A percentile compares a stretch with the other conserved stretches of the same genome.
phyloP scores from a whole-genome alignment of 176 grass and related monocot genomes.

The Zea mays region DNA sequence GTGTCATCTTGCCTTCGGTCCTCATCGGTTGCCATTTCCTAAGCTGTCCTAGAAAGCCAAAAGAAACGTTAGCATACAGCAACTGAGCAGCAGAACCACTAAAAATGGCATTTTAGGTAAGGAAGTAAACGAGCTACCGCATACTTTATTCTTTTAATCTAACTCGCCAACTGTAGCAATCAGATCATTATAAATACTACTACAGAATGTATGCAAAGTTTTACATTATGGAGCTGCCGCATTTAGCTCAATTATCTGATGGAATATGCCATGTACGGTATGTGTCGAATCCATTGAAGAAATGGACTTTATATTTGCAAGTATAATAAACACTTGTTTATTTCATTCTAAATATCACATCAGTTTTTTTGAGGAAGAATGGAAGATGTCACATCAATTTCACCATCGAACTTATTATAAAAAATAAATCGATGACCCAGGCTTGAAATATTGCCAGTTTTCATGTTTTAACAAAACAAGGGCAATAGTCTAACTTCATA shows the following conservation, averaged over 20 bases:
- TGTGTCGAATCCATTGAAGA: not conserved
- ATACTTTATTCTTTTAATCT: not conserved
- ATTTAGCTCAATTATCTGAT: conserved; percentile 24
- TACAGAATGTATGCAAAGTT: not conserved
- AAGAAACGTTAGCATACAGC: conserved; percentile 2
- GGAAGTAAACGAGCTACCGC: not conserved
- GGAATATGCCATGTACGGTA: conserved; percentile 4
- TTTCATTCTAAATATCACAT: not conserved
- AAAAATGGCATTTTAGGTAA: not conserved
- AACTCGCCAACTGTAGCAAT: not conserved
- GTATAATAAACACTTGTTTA: not conserved
- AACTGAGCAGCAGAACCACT: not conserved
- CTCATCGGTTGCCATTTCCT: conserved; percentile 27
- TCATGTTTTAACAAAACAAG: conserved; percentile 9
- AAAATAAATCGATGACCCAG: not conserved
- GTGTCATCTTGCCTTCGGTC: conserved; percentile 27
- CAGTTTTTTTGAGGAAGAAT: not conserved
- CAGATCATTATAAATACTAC: not conserved
- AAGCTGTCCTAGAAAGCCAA: conserved; percentile 28
- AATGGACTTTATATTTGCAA: not conserved
- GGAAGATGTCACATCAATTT: not conserved
- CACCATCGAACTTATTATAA: not conserved
- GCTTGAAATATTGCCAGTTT: conserved; percentile 14
- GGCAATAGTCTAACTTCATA: conserved; percentile 9
- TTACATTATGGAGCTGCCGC: not conserved